Percentiles rank a stretch among this genome's conserved stretches.
These are phyloP conservation scores for Daldinia sp. DNA, from an alignment of 2,329 filamentous ascomycete species.

Conservation along the genomic window DNA sequence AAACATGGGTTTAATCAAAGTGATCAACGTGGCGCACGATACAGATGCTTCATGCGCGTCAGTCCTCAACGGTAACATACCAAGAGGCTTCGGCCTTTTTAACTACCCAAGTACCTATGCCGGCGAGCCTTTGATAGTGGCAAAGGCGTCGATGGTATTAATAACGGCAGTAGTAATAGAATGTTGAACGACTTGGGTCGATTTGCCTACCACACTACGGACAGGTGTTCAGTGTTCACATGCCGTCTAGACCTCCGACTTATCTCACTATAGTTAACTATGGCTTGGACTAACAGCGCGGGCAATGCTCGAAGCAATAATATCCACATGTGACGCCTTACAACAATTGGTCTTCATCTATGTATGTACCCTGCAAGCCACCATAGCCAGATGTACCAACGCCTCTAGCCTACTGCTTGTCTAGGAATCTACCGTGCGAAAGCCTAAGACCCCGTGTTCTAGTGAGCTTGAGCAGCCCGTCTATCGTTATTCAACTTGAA, in stretches of 20 bases:
- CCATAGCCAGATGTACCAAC: neutral
- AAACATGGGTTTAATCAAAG: no score
- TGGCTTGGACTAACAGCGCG: neutral
- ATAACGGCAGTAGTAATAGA: neutral
- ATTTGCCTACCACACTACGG: neutral
- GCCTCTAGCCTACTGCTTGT: neutral
- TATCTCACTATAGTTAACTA: neutral
- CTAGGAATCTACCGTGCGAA: neutral
- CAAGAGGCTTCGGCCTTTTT: neutral
- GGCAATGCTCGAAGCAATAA: neutral
- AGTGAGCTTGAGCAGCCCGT: neutral
- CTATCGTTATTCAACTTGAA: conserved; percentile 36
- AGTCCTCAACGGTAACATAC: neutral
- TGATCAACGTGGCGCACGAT: conserved; percentile 18
- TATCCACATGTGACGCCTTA: neutral
- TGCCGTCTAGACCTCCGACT: neutral
- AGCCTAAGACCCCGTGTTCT: neutral
- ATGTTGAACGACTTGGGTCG: neutral
- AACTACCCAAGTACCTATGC: conserved; percentile 6
- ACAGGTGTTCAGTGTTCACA: neutral
- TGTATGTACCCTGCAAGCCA: neutral
- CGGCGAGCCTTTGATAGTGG: neutral
- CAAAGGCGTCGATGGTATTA: neutral
- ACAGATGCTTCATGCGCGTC: conserved; percentile 20
- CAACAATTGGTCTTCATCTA: neutral